Conservation (phyloP, 2,329 filamentous ascomycete species). For the Pyricularia pennisetigena region DNA sequence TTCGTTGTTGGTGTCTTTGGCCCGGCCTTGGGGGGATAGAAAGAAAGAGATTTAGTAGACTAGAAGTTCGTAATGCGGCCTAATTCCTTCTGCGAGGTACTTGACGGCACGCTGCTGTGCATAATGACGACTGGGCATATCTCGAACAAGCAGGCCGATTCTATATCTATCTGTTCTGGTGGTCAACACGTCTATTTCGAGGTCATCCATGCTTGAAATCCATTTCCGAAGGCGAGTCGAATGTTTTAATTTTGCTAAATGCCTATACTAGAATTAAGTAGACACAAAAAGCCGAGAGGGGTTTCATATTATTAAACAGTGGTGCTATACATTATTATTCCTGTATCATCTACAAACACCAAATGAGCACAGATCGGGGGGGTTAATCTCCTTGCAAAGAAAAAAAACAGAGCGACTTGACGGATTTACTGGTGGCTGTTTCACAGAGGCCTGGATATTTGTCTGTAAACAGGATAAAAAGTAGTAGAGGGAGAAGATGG, state of each 20-base stretch:
- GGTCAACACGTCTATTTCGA: neutral
- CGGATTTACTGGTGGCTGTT: neutral
- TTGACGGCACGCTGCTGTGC: neutral
- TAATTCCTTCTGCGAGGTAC: neutral
- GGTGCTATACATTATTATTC: neutral
- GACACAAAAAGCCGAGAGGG: neutral
- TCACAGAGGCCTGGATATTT: neutral
- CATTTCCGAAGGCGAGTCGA: neutral
- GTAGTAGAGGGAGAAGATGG: neutral
- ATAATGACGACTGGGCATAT: neutral
- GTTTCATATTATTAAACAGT: neutral
- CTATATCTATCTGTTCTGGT: neutral
- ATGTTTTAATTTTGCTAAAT: neutral
- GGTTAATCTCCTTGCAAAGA: no score
- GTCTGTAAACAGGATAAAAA: neutral
- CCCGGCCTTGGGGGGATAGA: neutral
- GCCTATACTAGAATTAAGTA: neutral
- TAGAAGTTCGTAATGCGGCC: neutral
- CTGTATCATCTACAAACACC: neutral
- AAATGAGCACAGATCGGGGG: neutral
- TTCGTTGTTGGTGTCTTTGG: neutral
- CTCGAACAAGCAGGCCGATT: neutral
- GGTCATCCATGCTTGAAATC: neutral
- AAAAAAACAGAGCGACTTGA: neutral
- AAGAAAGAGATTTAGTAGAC: neutral